These are phyloP conservation scores for Panicum virgatum DNA, from an alignment of 202 grass and related monocot species.

Conservation along the genomic window DNA sequence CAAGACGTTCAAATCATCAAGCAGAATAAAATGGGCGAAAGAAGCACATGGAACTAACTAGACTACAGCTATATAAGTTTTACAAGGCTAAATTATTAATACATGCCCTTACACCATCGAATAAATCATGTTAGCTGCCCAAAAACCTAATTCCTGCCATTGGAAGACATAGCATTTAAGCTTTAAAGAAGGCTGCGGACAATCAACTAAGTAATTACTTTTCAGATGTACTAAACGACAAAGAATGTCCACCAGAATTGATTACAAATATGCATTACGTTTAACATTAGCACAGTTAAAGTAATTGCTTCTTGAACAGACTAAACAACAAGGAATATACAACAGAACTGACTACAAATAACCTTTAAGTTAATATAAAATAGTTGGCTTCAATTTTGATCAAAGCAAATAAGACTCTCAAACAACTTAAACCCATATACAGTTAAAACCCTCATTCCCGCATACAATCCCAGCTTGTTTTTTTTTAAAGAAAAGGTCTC, in stretches of 20 bases:
- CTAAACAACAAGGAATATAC: neutral
- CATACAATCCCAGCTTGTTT: neutral
- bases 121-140: no score
- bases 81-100: neutral
- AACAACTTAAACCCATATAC: neutral
- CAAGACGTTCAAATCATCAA: neutral
- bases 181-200: neutral
- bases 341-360: neutral
- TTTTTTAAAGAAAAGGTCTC: no score
- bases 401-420: neutral
- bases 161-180: no score
- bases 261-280: no score
- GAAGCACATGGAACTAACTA: neutral
- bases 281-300: neutral
- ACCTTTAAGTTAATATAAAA: neutral
- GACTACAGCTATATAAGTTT: neutral
- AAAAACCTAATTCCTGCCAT: no score
- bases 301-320: neutral
- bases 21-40: conserved; percentile 3
- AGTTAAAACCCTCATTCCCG: neutral
- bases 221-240: neutral
- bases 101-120: no score
- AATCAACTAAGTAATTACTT: neutral
- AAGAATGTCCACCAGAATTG: neutral
- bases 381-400: neutral